Conservation (phyloP, 2,329 filamentous ascomycete species). For the Lasiodiplodia citricola region DNA sequence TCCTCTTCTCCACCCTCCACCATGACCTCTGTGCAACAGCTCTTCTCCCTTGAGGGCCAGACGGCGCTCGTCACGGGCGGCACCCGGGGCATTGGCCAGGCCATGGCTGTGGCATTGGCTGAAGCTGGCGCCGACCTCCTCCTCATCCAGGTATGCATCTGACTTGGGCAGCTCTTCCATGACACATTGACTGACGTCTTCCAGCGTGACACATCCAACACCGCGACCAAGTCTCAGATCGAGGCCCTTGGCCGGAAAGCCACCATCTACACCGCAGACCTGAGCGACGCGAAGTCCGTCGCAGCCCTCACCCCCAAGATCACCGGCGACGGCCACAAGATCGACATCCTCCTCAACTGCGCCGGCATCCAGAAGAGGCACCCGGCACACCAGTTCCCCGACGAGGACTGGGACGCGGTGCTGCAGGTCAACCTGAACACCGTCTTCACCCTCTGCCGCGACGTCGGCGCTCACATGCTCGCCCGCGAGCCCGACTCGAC, state of each 20-base stretch:
- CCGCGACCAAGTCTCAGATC: constrained; percentile 65
- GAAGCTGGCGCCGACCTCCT: constrained; percentile 58
- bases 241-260: constrained; percentile 70
- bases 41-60: constrained; percentile 57
- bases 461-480: constrained; percentile 81
- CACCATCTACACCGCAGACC: constrained; percentile 72
- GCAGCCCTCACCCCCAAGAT: constrained; percentile 65
- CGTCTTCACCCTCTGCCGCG: constrained; percentile 78
- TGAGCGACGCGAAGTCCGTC: constrained; percentile 66
- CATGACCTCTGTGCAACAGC: constrained; percentile 46
- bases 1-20: constrained; percentile 19
- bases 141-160: constrained; percentile 51
- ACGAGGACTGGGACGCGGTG: constrained; percentile 78
- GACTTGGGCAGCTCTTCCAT: not conserved
- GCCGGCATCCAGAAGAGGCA: constrained; percentile 85
- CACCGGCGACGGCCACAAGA: constrained; percentile 65
- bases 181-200: not conserved
- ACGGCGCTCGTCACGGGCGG: constrained; percentile 57
- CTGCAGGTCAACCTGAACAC: constrained; percentile 85
- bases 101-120: constrained; percentile 57
- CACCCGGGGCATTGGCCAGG: constrained; percentile 56
- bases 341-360: constrained; percentile 84
- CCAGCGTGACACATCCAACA: constrained; percentile 62
- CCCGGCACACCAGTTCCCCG: constrained; percentile 75
- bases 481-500: constrained; percentile 54